Conservation (phyloP, 106 monocot species). For the Dioscorea dumetorum region DNA sequence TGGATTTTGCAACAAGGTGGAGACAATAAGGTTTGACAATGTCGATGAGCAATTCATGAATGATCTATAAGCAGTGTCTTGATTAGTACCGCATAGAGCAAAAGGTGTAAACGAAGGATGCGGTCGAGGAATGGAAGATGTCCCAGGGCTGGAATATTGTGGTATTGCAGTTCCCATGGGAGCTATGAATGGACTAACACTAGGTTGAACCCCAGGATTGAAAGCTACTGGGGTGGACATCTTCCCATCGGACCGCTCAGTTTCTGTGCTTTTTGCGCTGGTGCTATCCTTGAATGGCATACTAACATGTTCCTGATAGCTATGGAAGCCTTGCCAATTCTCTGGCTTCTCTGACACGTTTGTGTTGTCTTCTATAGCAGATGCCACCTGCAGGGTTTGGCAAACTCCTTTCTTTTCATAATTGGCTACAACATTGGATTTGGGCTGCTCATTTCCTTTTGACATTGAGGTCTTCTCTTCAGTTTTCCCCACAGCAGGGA, state of each 20-base stretch:
- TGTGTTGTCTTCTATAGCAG: slow-evolving; percentile 4
- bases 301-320: slow-evolving; percentile 6
- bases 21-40: slow-evolving; percentile 61
- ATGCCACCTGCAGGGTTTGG: slow-evolving; percentile 6
- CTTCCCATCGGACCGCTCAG: not conserved
- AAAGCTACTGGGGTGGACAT: slow-evolving; percentile 1
- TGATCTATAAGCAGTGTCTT: slow-evolving; percentile 43
- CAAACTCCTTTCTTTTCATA: too few species aligned
- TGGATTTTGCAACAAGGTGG: slow-evolving; percentile 74
- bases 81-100: slow-evolving; percentile 12
- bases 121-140: slow-evolving; percentile 15
- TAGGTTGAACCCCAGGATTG: slow-evolving; percentile 10
- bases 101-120: slow-evolving; percentile 36
- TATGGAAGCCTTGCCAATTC: not conserved
- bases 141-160: slow-evolving; percentile 11
- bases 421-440: not conserved
- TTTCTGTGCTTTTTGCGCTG: not conserved
- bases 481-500: slow-evolving; percentile 12
- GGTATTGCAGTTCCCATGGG: slow-evolving; percentile 17
- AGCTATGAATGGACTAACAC: slow-evolving; percentile 9
- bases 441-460: slow-evolving; percentile 17
- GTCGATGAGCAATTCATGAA: slow-evolving; percentile 46
- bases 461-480: slow-evolving; percentile 14
- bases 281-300: slow-evolving; percentile 6
- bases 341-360: slow-evolving; percentile 5